These are phyloP conservation scores for Penicillium steckii DNA, from an alignment of 495 filamentous ascomycete genomes.

Conservation along the genomic window DNA sequence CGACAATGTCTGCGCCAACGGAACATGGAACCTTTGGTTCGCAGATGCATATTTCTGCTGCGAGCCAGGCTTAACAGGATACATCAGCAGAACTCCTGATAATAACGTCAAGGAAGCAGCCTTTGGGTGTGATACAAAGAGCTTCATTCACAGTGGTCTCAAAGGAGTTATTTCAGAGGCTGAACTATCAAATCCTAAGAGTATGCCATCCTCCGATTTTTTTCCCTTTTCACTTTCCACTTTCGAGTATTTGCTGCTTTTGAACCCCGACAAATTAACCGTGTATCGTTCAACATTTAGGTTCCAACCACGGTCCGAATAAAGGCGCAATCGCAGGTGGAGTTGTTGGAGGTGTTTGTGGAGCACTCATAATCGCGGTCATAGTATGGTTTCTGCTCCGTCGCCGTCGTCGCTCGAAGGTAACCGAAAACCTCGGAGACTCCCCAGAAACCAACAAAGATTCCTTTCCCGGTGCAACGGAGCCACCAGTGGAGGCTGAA, in stretches of 20 bases:
- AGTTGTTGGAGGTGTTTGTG: background rate
- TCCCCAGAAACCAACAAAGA: too few relatives aligned
- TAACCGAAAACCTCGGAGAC: background rate
- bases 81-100: background rate
- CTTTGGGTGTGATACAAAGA: background rate
- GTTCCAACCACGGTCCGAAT: background rate
- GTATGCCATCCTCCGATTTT: background rate
- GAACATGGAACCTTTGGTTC: background rate
- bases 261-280: too few relatives aligned
- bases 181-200: background rate
- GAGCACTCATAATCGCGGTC: background rate
- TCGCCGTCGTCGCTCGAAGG: background rate
- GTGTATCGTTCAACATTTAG: too few relatives aligned
- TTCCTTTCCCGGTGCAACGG: too few relatives aligned
- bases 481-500: background rate
- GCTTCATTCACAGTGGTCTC: background rate
- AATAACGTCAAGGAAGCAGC: background rate
- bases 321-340: background rate
- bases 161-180: background rate
- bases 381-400: background rate
- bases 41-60: background rate
- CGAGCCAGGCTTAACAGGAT: background rate
- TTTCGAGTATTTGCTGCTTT: too few relatives aligned
- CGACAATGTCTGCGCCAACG: background rate
- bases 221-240: background rate